Evolutionary conservation across 108 stramenopile species (phyloP), one percentile per base, ranked within the genome.

Genomic region (Pseudonitzschia multiseries): DNA sequence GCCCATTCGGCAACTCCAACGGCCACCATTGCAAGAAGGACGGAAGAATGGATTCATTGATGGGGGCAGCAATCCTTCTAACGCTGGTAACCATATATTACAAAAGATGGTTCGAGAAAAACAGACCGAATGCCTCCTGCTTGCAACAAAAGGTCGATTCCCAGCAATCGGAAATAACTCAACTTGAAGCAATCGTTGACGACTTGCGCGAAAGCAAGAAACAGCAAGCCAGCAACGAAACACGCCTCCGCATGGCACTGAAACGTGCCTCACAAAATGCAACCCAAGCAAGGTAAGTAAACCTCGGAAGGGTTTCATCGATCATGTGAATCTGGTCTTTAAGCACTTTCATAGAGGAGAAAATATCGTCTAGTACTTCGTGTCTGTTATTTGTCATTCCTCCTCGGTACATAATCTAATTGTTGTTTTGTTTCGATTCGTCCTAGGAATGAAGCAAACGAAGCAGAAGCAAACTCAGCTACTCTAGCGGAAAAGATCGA

Each of bases 71-170:
- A 33, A 17, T 21, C 26, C 2, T 48, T 14, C 64, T 65, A 65
- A n/a, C 33, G 10, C 17, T 15, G 14, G 10, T 21, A 15, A 48
- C 43, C 26, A 10, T 50, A 36, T 51, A 3, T 44, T 67, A 48
- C 46, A 67, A 13, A 67, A 46, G 27, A 22, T 67, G 28, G 42
- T 50, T 21, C 44, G 42, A 48, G 66, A 48, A 70, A 70, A 70
- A 40, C 46, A 54, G 18, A 57, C 36, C 17, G 54, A 70, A 28
- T 56, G 53, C 29, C 43, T 70, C 18, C 32, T 56, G 0, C 32
- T 70, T 13, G n/a, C 69, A 70, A 57, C 69, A 70, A 56, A 20
- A 70, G 32, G 26, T 70, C 5, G 69, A 70, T 4, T 42, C 36
- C 8, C 22, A 57, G 32, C 28, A 70, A 9, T 56, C 69, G 36